A percentile compares a stretch with the other conserved stretches of the same genome.
phyloP scores from a whole-genome alignment of 257 asterid species.

The Penstemon barbatus region DNA sequence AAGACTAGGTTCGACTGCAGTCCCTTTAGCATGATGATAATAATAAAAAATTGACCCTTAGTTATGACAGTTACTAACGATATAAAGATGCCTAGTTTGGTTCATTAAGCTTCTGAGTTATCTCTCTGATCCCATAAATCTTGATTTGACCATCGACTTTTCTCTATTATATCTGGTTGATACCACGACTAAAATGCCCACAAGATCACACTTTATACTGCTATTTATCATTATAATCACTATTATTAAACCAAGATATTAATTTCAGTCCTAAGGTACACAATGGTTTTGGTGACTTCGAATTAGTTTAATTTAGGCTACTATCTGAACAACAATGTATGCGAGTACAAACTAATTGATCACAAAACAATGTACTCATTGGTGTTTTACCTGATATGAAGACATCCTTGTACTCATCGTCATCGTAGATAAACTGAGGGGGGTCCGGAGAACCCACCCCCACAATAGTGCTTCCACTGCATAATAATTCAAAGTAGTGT shows the following conservation, averaged over 20 bases:
- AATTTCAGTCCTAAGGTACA: background rate
- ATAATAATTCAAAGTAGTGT: constrained; percentile 23
- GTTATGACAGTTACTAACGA: background rate
- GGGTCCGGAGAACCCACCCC: constrained; percentile 96
- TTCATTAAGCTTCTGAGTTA: background rate
- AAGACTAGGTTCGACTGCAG: background rate
- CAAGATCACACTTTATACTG: too few species aligned
- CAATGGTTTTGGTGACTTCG: background rate
- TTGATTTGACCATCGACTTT: too few species aligned
- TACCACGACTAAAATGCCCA: too few species aligned
- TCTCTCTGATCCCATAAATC: too few species aligned
- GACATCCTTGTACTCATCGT: constrained; percentile 81
- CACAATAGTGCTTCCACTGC: constrained; percentile 93
- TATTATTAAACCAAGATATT: background rate
- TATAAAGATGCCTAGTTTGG: background rate
- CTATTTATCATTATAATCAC: too few species aligned
- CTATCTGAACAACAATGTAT: too few species aligned
- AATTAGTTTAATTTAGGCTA: background rate
- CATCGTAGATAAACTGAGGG: constrained; percentile 81
- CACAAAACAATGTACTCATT: background rate
- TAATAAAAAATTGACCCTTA: background rate
- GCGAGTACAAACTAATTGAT: background rate
- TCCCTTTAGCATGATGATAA: background rate
- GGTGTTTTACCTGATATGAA: constrained; percentile 69
- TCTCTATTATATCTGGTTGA: too few species aligned